phyloP scores from a whole-genome alignment of 2,329 filamentous ascomycete genomes.

The Sporothrix curviconia region DNA sequence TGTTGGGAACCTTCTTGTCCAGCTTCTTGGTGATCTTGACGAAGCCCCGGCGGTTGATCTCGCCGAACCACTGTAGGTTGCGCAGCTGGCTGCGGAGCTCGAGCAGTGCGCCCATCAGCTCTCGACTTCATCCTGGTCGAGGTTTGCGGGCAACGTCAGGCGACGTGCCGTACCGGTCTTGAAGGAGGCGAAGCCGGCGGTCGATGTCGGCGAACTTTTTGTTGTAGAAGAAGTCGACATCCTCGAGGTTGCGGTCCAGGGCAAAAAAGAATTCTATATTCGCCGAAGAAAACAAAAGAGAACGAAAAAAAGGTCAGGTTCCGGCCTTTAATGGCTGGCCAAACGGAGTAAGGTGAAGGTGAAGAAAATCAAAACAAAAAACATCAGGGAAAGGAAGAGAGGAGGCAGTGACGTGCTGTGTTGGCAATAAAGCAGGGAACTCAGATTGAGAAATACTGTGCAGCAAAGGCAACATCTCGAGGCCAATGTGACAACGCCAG shows the following conservation, averaged over 20 bases:
- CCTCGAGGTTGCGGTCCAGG: constrained; percentile 93
- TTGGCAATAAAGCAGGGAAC: neutral
- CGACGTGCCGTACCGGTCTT: constrained; percentile 76
- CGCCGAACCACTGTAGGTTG: constrained; percentile 95
- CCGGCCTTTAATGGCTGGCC: constrained; percentile 23
- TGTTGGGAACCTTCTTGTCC: constrained; percentile 82
- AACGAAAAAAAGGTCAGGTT: constrained; percentile 30
- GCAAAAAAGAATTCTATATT: constrained; percentile 86
- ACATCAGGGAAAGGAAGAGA: neutral
- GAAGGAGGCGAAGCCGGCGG: constrained; percentile 75
- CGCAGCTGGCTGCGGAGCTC: constrained; percentile 81
- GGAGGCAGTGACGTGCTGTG: neutral
- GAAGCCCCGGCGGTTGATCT: constrained; percentile 91
- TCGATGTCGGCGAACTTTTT: constrained; percentile 84
- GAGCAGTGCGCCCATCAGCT: constrained; percentile 81
- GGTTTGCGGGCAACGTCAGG: constrained; percentile 61
- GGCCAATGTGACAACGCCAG: neutral
- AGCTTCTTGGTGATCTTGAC: constrained; percentile 99
- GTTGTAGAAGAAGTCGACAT: constrained; percentile 95
- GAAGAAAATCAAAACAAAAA: neutral
- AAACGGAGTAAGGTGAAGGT: constrained; percentile 19
- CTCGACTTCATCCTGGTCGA: constrained; percentile 84
- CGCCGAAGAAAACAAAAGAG: constrained; percentile 15
- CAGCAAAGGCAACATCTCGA: neutral
- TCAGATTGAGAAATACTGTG: neutral